These are phyloP conservation scores for Stevia rebaudiana DNA, from an alignment of 140 eudicot genomes.

Conservation along the genomic window DNA sequence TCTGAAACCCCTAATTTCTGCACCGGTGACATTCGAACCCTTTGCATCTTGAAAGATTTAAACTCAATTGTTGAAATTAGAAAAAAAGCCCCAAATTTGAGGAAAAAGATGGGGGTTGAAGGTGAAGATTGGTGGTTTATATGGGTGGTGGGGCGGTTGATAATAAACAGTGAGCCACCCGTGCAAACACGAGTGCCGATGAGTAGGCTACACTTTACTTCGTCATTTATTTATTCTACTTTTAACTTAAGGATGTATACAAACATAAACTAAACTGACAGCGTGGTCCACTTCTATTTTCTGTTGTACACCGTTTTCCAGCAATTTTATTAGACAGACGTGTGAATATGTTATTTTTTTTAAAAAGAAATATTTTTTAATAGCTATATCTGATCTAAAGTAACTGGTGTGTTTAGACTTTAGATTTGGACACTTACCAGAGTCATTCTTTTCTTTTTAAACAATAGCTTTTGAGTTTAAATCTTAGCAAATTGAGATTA, in stretches of 20 bases:
- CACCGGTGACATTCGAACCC: constrained; percentile 51
- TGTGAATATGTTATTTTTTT: constrained; percentile 1
- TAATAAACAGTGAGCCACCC: constrained; percentile 32
- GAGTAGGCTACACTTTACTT: constrained; percentile 22
- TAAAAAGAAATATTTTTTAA: not conserved
- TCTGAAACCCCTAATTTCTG: constrained; percentile 56
- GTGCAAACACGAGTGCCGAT: constrained; percentile 32
- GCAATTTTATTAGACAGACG: constrained; percentile 18
- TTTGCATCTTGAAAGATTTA: constrained; percentile 40
- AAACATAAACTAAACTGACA: constrained; percentile 23
- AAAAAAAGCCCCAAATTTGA: constrained; percentile 1
- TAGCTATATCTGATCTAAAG: too few relatives aligned
- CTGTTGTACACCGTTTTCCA: constrained; percentile 29
- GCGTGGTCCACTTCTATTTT: constrained; percentile 31
- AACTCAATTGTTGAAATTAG: not conserved
- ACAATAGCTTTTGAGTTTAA: too few relatives aligned
- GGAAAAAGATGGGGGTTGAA: not conserved
- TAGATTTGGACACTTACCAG: too few relatives aligned
- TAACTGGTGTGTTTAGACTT: too few relatives aligned
- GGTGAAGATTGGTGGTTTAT: not conserved
- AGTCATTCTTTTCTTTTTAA: too few relatives aligned
- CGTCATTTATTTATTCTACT: constrained; percentile 12
- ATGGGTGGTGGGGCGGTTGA: not conserved
- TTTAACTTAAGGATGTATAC: constrained; percentile 11
- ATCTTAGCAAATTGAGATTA: too few relatives aligned